These are phyloP conservation scores for Argentina anserina DNA, from an alignment of 306 rosid genomes.

Conservation along the genomic window DNA sequence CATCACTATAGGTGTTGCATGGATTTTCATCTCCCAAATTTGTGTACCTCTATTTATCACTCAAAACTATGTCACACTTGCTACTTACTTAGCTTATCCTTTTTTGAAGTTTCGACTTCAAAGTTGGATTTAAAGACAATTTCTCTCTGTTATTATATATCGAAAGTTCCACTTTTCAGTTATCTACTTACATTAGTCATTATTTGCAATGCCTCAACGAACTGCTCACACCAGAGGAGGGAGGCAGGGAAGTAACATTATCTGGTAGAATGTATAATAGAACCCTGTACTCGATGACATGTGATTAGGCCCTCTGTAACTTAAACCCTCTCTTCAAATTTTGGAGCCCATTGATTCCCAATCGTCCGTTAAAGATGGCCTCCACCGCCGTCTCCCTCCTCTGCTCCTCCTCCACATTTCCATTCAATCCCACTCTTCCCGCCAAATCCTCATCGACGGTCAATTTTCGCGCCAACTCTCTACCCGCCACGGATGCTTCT, in stretches of 20 bases:
- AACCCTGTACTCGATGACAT: not conserved
- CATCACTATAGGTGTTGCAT: not conserved
- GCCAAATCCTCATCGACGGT: constrained; percentile 41
- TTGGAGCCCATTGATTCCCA: not conserved
- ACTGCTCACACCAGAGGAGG: not conserved
- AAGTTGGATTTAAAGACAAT: too few relatives aligned
- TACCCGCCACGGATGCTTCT: constrained; percentile 14
- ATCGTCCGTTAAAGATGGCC: constrained; percentile 2
- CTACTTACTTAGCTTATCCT: too few relatives aligned
- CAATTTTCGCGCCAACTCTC: constrained; percentile 30
- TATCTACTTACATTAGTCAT: too few relatives aligned
- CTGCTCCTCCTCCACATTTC: constrained; percentile 11
- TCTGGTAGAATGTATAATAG: not conserved
- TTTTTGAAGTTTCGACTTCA: too few relatives aligned
- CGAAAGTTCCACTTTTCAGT: too few relatives aligned
- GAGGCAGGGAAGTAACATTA: not conserved
- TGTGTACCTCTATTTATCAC: too few relatives aligned
- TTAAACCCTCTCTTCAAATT: not conserved
- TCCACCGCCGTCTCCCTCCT: not conserved
- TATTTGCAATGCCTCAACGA: too few relatives aligned
- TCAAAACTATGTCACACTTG: too few relatives aligned
- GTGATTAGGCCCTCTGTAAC: not conserved
- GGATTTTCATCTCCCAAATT: not conserved
- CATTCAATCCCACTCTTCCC: constrained; percentile 29
- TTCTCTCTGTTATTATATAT: too few relatives aligned